Conservation (phyloP, 257 asterid genomes). For the Cruciata laevipes region DNA sequence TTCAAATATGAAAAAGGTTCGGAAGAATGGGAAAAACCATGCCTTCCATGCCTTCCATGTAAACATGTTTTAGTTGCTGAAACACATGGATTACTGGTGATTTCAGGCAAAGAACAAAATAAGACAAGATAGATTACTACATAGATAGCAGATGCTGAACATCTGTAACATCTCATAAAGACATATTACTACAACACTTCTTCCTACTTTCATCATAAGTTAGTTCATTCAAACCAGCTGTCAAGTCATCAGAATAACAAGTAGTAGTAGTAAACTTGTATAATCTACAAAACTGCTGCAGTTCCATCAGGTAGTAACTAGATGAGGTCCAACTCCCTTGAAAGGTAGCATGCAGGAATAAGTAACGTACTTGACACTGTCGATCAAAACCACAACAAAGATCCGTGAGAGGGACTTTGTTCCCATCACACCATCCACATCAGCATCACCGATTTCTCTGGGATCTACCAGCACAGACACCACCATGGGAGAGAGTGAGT, state of each 20-base stretch:
- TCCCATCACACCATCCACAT: constrained; percentile 72
- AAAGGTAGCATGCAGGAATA: constrained; percentile 93
- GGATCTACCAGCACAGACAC: constrained; percentile 96
- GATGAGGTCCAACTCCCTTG: constrained; percentile 58
- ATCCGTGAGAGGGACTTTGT: constrained; percentile 66
- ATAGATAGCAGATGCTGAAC: not conserved
- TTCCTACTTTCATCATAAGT: constrained; percentile 1
- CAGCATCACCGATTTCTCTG: constrained; percentile 68
- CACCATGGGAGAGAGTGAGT: constrained; percentile 67
- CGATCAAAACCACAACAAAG: constrained; percentile 78
- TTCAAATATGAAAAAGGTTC: too few species aligned
- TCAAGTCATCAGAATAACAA: constrained; percentile 2
- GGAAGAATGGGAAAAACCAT: too few species aligned
- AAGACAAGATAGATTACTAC: not conserved
- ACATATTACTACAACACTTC: constrained; percentile 1
- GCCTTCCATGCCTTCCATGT: too few species aligned
- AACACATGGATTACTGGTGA: not conserved
- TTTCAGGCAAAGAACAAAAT: not conserved
- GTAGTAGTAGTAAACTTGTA: constrained; percentile 24
- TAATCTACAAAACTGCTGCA: constrained; percentile 58
- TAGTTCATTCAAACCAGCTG: not conserved
- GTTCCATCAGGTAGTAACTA: constrained; percentile 53
- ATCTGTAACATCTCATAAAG: not conserved
- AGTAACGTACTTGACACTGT: constrained; percentile 88
- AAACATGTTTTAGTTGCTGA: too few species aligned